These are phyloP conservation scores for Kalanchoe fedtschenkoi DNA, from an alignment of 164 flowering plant species.

Conservation along the genomic window DNA sequence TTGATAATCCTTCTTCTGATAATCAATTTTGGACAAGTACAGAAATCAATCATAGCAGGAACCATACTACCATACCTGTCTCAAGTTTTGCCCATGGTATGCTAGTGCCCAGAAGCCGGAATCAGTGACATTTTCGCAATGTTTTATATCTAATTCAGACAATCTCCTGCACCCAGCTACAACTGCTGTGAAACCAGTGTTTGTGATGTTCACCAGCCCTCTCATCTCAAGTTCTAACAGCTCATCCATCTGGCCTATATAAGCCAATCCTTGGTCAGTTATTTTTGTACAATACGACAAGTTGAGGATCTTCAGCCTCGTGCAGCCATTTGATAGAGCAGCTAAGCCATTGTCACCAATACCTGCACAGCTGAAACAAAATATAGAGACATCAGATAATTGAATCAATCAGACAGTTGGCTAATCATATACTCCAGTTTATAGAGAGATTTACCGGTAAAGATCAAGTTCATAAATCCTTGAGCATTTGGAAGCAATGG, in stretches of 20 bases:
- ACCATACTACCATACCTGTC: constrained; percentile 50
- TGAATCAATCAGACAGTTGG: neutral
- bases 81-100: constrained; percentile 36
- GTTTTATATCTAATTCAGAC: constrained; percentile 50
- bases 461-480: constrained; percentile 56
- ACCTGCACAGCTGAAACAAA: constrained; percentile 39
- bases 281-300: constrained; percentile 48
- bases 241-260: constrained; percentile 34
- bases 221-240: constrained; percentile 56
- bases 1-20: too few relatives aligned
- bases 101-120: constrained; percentile 55
- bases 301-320: constrained; percentile 45
- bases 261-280: constrained; percentile 42
- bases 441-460: constrained; percentile 37
- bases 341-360: constrained; percentile 57
- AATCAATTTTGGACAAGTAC: too few relatives aligned
- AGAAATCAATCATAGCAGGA: neutral
- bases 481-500: constrained; percentile 42
- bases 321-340: constrained; percentile 51
- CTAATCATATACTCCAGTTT: neutral
- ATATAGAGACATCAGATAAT: neutral
- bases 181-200: constrained; percentile 38
- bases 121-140: constrained; percentile 43
- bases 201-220: constrained; percentile 31
- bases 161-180: constrained; percentile 52